Evolutionary conservation across 1,284 basidiomycete genomes (phyloP), one percentile per base, ranked within the genome.

Genomic region (Ganoderma leucocontextum): DNA sequence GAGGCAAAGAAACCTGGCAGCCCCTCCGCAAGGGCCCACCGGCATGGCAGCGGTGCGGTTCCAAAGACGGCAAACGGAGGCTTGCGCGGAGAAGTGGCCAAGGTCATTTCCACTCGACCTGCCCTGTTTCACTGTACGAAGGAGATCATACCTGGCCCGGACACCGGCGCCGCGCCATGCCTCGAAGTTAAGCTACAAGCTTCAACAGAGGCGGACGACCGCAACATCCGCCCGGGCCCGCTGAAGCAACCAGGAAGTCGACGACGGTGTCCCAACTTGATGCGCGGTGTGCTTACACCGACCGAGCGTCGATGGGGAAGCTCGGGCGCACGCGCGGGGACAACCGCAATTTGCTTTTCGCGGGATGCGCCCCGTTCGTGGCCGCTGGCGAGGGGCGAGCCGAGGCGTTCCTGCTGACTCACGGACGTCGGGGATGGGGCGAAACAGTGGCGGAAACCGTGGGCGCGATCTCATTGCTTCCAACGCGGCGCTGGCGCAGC

Each of bases 381-480:
- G 49, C n/a, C n/a, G n/a, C n/a, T n/a, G n/a, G n/a, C n/a, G n/a
- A n/a, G n/a, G n/a, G n/a, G n/a, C 58, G 12, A n/a, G 22, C 22
- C 39, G 22, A 58, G 9, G 10, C 3, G 35, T 36, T 19, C 33
- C 52, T 29, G 13, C 8, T 19, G 3, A 9, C 15, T 9, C 33
- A 19, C 19, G 9, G 55, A 22, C 55, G 36, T 17, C 29, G 52
- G 52, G 29, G 33, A 12, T 10, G 29, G 15, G 17, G 15, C 33
- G 29, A 35, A 55, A 4, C 3, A 17, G 53, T 58, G 53, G 35
- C 8, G 33, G 55, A 2, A 35, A 22, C 10, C 55, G 35, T 58
- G 29, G 55, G n/a, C 7, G 33, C 33, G 36, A 58, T 38, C 55
- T 58, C 55, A 58, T 58, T 58, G 55, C 55, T 58, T 58, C 36